Evolutionary conservation across 805 yeast species (phyloP).

Genomic region (Nakazawaea siamensis): DNA sequence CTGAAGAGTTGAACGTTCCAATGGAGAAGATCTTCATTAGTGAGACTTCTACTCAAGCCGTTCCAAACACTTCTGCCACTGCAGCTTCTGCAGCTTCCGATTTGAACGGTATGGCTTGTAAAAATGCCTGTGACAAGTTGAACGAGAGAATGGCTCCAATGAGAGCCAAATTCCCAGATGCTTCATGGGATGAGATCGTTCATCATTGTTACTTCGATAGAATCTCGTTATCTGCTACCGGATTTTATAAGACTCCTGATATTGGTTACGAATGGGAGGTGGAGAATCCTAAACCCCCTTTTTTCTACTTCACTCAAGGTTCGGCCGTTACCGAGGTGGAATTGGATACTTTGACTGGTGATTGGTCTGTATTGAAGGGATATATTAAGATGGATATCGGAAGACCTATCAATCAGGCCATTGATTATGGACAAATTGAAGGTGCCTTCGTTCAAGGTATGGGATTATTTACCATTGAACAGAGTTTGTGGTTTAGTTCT

Average conservation of each 20-base stretch:
- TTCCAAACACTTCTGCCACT: conserved; percentile 39
- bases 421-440: conserved; percentile 42
- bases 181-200: conserved; percentile 32
- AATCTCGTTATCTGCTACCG: conserved; percentile 37
- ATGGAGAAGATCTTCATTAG: conserved; percentile 31
- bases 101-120: conserved; percentile 41
- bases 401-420: conserved; percentile 38
- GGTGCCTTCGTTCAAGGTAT: conserved; percentile 44
- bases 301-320: conserved; percentile 39
- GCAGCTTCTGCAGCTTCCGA: conserved; percentile 44
- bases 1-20: conserved; percentile 32
- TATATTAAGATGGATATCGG: conserved; percentile 42
- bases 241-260: conserved; percentile 42
- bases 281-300: conserved; percentile 35
- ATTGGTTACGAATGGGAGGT: conserved; percentile 34
- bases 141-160: conserved; percentile 32
- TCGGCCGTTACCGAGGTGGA: conserved; percentile 33
- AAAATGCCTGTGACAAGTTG: conserved; percentile 36
- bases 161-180: conserved; percentile 25
- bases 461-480: conserved; percentile 41
- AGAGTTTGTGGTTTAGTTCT: conserved; percentile 33
- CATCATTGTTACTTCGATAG: conserved; percentile 35
- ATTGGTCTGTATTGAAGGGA: conserved; percentile 32
- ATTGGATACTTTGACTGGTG: conserved; percentile 39
- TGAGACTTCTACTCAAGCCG: conserved; percentile 38